A percentile compares a stretch with the other conserved stretches of the same genome.
phyloP scores from a whole-genome alignment of 805 yeast species.

The Candida tallmaniae region DNA sequence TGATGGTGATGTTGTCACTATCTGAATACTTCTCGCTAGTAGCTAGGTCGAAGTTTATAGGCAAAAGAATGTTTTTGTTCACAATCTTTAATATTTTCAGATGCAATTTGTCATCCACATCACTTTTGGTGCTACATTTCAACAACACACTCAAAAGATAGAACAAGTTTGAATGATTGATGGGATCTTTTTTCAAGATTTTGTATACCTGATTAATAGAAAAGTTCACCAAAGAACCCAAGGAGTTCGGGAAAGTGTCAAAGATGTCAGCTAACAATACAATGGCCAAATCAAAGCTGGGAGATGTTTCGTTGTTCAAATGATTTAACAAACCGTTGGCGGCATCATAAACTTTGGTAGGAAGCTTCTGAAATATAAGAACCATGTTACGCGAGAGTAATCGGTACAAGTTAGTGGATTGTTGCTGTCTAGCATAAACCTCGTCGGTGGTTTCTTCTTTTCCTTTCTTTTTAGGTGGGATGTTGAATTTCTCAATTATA shows the following conservation, averaged over 20 bases:
- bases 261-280: constrained; percentile 34
- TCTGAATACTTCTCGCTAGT: constrained; percentile 13
- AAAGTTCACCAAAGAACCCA: constrained; percentile 31
- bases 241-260: constrained; percentile 32
- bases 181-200: constrained; percentile 32
- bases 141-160: constrained; percentile 28
- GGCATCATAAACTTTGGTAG: constrained; percentile 34
- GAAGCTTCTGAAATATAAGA: constrained; percentile 22
- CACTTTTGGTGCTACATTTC: constrained; percentile 32
- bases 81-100: constrained; percentile 30
- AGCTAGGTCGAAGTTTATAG: constrained; percentile 16
- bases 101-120: constrained; percentile 37
- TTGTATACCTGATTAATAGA: constrained; percentile 35
- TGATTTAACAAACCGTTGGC: constrained; percentile 31
- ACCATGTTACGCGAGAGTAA: constrained; percentile 26
- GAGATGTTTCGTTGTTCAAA: constrained; percentile 15
- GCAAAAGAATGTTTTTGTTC: constrained; percentile 22
- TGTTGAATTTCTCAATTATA: constrained; percentile 21
- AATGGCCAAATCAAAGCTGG: constrained; percentile 20
- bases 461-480: constrained; percentile 7
- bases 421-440: background rate
- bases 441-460: constrained; percentile 7
- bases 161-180: constrained; percentile 21
- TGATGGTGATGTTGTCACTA: constrained; percentile 11
- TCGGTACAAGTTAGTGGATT: constrained; percentile 17